Evolutionary conservation across 208 protist genomes (phyloP).

Genomic region (Zelonia costaricensis): DNA sequence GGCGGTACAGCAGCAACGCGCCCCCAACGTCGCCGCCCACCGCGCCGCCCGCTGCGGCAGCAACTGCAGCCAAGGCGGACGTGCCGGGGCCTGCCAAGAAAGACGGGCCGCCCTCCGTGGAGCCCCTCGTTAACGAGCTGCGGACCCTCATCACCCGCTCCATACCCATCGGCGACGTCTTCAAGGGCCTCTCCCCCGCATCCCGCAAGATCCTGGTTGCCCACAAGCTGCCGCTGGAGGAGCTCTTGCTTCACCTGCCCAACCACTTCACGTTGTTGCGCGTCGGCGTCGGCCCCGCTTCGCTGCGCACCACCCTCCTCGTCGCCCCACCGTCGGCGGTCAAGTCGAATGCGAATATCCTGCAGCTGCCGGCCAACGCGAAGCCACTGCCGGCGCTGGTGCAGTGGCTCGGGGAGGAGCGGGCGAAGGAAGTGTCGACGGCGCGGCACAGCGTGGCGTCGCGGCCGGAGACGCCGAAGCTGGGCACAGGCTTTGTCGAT

Average conservation of each 20-base stretch:
- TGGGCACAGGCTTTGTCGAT: conserved; percentile 14
- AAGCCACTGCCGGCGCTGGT: conserved; percentile 19
- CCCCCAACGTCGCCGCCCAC: no score
- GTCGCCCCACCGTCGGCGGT: not conserved
- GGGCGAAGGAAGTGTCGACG: not conserved
- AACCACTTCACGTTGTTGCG: conserved; percentile 48
- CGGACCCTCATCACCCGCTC: conserved; percentile 18
- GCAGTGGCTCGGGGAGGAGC: conserved; percentile 7
- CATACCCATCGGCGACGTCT: conserved; percentile 46
- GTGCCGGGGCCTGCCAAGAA: not conserved
- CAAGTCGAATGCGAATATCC: not conserved
- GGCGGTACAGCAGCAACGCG: no score
- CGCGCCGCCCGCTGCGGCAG: not conserved
- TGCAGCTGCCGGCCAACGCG: conserved; percentile 4
- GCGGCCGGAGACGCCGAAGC: not conserved
- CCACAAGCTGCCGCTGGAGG: conserved; percentile 54
- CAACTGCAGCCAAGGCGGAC: not conserved
- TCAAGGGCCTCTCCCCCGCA: conserved; percentile 36
- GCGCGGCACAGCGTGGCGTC: not conserved
- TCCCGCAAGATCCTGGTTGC: conserved; percentile 34
- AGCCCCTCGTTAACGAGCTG: conserved; percentile 20
- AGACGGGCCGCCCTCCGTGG: conserved; percentile 10
- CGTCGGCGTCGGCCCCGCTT: not conserved
- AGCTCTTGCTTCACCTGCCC: conserved; percentile 57
- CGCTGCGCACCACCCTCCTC: not conserved